Evolutionary conservation across 768 basidiomycete genomes (phyloP), one percentile per base, ranked within the genome.

Genomic region (Hemileccinum impolitum): DNA sequence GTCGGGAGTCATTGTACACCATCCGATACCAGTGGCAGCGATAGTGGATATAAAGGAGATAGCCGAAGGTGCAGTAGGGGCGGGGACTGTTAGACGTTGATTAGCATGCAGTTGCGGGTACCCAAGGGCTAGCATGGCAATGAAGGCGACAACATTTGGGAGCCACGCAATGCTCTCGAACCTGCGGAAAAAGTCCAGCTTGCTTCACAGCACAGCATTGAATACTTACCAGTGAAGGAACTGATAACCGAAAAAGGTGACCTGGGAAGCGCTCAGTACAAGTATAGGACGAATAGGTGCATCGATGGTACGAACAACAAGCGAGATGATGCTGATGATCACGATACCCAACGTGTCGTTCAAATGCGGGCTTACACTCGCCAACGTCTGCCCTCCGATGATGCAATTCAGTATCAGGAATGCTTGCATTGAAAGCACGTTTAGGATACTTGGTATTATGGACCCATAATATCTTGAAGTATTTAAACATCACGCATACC

Each of bases 151-250:
- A 14, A 87, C 60, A 19, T 85, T 77, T 0, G 90, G 90, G n/a
- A 91, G 69, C 89, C 90, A 91, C 0, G 82, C 78, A 6, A 86
- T 45, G 11, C 79, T 75, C 62, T 90, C 90, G 56, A 87, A 92
- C 84, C 87, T 73, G 71, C 41, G 17, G 10, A 10, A 44, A 40
- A 44, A 37, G 11, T 43, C 44, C n/a, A 47, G 35, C 21, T 19
- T 23, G n/a, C 17, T n/a, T 38, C 17, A 15, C 31, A 6, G 18
- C 4, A 18, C 38, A 23, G 36, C 7, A 2, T 11, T n/a, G 30
- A n/a, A 34, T 30, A 56, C 68, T 25, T 50, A 79, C 81, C 76
- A 73, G 51, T 79, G 71, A 72, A 91, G 53, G 69, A 88, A 59
- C 72, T 70, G 73, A 63, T 80, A 79, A 6, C 84, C 85, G 54